phyloP scores from a whole-genome alignment of 2,329 filamentous ascomycete species.

The Claviceps sp. region DNA sequence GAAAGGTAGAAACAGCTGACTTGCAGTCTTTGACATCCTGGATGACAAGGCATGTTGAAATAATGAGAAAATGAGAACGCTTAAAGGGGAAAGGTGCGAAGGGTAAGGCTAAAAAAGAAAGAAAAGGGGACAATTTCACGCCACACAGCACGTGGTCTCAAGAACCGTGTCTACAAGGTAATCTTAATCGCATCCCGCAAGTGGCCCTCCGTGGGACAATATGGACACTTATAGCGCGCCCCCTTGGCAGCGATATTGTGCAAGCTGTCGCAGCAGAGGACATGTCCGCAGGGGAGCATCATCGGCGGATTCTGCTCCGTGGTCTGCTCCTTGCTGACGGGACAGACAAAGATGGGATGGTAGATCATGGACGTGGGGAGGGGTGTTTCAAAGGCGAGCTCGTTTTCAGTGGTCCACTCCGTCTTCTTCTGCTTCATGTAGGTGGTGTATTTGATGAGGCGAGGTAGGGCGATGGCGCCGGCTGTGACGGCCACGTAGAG shows the following conservation, averaged over 20 bases:
- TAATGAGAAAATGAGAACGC: neutral
- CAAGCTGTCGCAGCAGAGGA: slow-evolving; percentile 75
- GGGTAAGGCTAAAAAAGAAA: neutral
- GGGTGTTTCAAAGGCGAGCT: slow-evolving; percentile 67
- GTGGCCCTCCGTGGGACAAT: slow-evolving; percentile 77
- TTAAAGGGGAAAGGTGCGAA: neutral
- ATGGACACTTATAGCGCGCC: slow-evolving; percentile 82
- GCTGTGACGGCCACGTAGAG: slow-evolving; percentile 88
- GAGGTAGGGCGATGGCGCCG: slow-evolving; percentile 80
- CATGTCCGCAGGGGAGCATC: slow-evolving; percentile 93
- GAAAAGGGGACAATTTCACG: neutral
- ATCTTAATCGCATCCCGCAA: slow-evolving; percentile 65
- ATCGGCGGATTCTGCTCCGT: slow-evolving; percentile 89
- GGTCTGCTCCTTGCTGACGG: slow-evolving; percentile 90
- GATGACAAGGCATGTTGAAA: neutral
- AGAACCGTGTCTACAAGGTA: slow-evolving; percentile 35
- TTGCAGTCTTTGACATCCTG: neutral
- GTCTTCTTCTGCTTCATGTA: slow-evolving; percentile 84
- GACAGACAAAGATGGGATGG: slow-evolving; percentile 95
- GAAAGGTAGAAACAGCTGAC: neutral
- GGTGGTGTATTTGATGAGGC: slow-evolving; percentile 72
- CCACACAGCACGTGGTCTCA: too few species aligned
- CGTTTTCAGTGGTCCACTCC: slow-evolving; percentile 86
- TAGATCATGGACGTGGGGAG: slow-evolving; percentile 54
- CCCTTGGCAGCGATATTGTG: slow-evolving; percentile 68